phyloP scores from a whole-genome alignment of 2,329 filamentous ascomycete species.

The Aspergillus brasiliensis region DNA sequence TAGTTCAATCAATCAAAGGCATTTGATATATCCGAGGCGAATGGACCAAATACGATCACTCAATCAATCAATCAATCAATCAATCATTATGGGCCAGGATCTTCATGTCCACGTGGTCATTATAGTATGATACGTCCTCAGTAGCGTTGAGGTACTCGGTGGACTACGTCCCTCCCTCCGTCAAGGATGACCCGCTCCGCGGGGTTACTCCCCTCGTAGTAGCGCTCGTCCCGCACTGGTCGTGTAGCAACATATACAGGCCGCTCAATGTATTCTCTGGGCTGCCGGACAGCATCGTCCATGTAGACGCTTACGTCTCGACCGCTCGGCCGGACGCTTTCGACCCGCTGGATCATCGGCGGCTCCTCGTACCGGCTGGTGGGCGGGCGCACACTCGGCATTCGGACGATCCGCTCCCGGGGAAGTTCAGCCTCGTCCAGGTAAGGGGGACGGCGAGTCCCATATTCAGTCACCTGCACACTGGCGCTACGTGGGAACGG shows the following conservation, averaged over 20 bases:
- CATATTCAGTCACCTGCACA: conserved; percentile 46
- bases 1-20: too few species aligned
- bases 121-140: conserved; percentile 17
- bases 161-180: conserved; percentile 32
- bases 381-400: conserved; percentile 62
- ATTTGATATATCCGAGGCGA: too few species aligned
- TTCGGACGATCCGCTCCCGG: conserved; percentile 58
- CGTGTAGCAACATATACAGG: conserved; percentile 45
- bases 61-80: background rate
- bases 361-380: conserved; percentile 47
- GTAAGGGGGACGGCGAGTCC: conserved; percentile 39
- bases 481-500: conserved; percentile 41
- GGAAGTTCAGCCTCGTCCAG: conserved; percentile 68
- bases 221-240: conserved; percentile 37
- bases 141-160: conserved; percentile 38
- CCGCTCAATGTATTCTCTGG: conserved; percentile 53
- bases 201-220: conserved; percentile 39
- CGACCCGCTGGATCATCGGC: conserved; percentile 43
- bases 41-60: too few species aligned
- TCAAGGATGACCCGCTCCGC: conserved; percentile 33
- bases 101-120: background rate
- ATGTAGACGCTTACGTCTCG: conserved; percentile 47
- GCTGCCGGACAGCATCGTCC: conserved; percentile 40
- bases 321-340: conserved; percentile 47
- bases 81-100: background rate